Percentiles rank a stretch among this genome's conserved stretches.
Evolutionary conservation across 345 rosid genomes (phyloP).

Genomic region (Salix koriyanagi): DNA sequence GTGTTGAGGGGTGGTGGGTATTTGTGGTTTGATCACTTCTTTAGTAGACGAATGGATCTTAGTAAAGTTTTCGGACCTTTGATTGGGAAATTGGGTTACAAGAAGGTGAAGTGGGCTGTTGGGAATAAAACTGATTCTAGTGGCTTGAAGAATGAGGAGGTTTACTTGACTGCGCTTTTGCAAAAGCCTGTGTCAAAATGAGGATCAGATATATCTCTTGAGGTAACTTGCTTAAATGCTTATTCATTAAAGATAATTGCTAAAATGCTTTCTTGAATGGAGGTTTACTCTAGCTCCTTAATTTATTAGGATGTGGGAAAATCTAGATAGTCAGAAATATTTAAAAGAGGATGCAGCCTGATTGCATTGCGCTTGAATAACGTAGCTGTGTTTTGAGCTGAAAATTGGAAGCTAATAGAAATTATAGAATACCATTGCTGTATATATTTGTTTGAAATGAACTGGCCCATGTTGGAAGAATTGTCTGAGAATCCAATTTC

Average conservation of each 20-base stretch:
- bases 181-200: slow-evolving; percentile 75
- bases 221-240: slow-evolving; percentile 22
- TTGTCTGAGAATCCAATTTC: neutral
- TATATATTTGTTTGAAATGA: neutral
- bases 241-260: too few relatives aligned
- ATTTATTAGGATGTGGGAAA: neutral
- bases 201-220: slow-evolving; percentile 6
- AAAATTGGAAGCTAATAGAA: neutral
- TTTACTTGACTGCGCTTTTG: slow-evolving; percentile 82
- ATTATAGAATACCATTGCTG: neutral
- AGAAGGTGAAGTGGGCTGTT: slow-evolving; percentile 95
- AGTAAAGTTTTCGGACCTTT: slow-evolving; percentile 68
- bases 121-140: slow-evolving; percentile 62
- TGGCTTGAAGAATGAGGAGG: slow-evolving; percentile 72
- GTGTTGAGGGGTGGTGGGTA: slow-evolving; percentile 83
- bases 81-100: slow-evolving; percentile 81
- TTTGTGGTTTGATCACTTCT: slow-evolving; percentile 89
- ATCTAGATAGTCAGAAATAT: neutral
- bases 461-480: neutral
- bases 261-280: neutral
- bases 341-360: neutral
- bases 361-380: neutral
- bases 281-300: neutral
- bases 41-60: slow-evolving; percentile 62
- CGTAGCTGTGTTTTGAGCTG: neutral